Percentiles rank a stretch among this genome's conserved stretches.
phyloP scores from a whole-genome alignment of 140 eudicot species.

The Bidens hawaiensis region DNA sequence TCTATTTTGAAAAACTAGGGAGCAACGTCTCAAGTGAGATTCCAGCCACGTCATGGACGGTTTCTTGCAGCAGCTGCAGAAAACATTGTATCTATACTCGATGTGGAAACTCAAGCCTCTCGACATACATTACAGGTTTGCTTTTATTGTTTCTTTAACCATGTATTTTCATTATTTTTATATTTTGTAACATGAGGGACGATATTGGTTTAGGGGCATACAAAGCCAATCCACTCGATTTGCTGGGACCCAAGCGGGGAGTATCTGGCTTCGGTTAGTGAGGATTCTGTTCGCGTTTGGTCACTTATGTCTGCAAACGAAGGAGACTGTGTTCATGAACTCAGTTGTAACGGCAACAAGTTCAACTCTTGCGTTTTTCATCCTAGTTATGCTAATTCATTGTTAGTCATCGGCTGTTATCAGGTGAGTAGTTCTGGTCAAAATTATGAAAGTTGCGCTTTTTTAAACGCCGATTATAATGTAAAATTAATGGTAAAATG shows the following conservation, averaged over 20 bases:
- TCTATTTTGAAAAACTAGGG: conserved; percentile 44
- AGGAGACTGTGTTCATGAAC: conserved; percentile 86
- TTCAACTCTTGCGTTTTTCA: conserved; percentile 96
- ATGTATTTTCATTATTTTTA: background rate
- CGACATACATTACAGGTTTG: conserved; percentile 63
- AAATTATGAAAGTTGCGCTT: too few relatives aligned
- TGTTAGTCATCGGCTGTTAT: conserved; percentile 92
- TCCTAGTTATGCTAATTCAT: conserved; percentile 73
- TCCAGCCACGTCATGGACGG: conserved; percentile 91
- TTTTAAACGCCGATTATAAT: too few relatives aligned
- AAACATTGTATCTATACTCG: conserved; percentile 82
- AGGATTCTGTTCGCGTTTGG: conserved; percentile 96
- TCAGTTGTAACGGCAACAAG: conserved; percentile 88
- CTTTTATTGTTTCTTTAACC: background rate
- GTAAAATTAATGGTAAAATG: background rate
- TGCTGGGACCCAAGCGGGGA: conserved; percentile 99
- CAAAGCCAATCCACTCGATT: conserved; percentile 71
- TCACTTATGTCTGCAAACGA: conserved; percentile 69
- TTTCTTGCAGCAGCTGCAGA: conserved; percentile 97
- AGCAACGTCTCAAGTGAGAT: conserved; percentile 74
- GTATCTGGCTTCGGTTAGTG: conserved; percentile 89
- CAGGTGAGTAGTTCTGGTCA: conserved; percentile 64
- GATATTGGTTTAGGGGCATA: conserved; percentile 61
- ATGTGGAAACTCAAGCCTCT: conserved; percentile 77
- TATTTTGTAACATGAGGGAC: background rate